A percentile compares a stretch with the other conserved stretches of the same genome.
phyloP scores from a whole-genome alignment of 148 eudicot genomes.

The Rhododendron henanense region DNA sequence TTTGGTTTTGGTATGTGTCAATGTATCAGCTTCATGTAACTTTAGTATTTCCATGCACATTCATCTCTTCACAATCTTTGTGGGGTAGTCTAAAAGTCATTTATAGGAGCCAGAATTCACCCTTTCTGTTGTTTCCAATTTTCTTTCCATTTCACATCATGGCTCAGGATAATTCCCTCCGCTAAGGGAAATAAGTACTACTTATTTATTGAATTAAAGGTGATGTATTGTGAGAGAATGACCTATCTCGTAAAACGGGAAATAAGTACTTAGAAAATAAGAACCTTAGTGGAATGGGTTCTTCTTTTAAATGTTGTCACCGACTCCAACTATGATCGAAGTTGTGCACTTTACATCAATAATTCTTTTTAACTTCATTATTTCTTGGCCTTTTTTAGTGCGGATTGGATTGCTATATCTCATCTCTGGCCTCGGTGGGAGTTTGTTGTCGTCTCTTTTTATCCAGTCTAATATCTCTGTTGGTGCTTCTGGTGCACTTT shows the following conservation, averaged over 20 bases:
- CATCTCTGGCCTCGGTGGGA: constrained; percentile 77
- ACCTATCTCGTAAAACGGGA: too few species aligned
- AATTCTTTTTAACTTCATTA: background rate
- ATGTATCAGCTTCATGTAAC: background rate
- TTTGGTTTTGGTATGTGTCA: constrained; percentile 73
- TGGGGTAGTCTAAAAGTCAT: background rate
- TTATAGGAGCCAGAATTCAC: background rate
- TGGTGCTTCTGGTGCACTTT: constrained; percentile 94
- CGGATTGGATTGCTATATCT: constrained; percentile 72
- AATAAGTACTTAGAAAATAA: too few species aligned
- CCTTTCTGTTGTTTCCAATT: background rate
- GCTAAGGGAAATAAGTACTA: too few species aligned
- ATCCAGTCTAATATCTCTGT: constrained; percentile 64
- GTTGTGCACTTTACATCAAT: background rate
- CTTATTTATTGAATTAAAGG: too few species aligned
- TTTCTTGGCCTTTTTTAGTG: constrained; percentile 39
- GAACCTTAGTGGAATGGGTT: too few species aligned
- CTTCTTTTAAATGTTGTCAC: background rate
- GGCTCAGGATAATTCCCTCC: background rate
- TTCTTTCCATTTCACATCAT: background rate
- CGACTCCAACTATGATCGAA: background rate
- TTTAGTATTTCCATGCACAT: background rate
- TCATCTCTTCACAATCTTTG: background rate
- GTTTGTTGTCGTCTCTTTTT: constrained; percentile 70
- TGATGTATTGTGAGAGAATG: too few species aligned